Conservation (phyloP, 1,284 basidiomycete species). For the Flammula alnicola region DNA sequence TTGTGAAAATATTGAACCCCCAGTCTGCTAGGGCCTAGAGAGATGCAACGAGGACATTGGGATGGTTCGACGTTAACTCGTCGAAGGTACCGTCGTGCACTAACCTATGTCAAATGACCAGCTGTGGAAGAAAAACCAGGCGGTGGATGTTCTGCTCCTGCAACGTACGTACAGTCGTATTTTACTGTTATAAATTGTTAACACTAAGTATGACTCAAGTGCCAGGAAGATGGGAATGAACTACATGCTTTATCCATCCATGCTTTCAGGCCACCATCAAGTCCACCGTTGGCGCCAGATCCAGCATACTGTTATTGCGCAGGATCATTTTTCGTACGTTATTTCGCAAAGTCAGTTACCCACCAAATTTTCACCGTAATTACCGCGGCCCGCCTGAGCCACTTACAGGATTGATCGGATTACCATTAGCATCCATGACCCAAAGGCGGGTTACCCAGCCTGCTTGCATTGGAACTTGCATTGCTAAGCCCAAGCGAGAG, state of each 20-base stretch:
- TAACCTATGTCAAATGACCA: neutral
- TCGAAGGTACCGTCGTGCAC: neutral
- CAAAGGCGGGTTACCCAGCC: too few species aligned
- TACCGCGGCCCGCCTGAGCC: too few species aligned
- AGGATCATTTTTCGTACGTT: too few species aligned
- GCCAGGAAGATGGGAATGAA: neutral
- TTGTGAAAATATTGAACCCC: neutral
- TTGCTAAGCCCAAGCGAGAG: neutral
- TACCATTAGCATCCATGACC: too few species aligned
- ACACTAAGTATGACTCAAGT: neutral
- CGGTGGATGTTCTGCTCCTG: neutral
- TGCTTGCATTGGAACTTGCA: neutral
- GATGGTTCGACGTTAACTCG: neutral
- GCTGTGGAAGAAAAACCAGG: neutral
- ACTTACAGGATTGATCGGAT: too few species aligned
- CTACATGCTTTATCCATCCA: conserved; percentile 4
- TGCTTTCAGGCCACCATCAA: neutral
- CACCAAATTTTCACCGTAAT: too few species aligned
- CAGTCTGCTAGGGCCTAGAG: neutral
- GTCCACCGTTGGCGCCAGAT: neutral
- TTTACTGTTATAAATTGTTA: neutral
- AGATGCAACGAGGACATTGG: neutral
- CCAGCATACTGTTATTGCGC: neutral
- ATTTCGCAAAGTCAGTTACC: too few species aligned
- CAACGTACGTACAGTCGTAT: neutral